phyloP scores from a whole-genome alignment of 257 asterid species.

The Solanum raphanifolium region DNA sequence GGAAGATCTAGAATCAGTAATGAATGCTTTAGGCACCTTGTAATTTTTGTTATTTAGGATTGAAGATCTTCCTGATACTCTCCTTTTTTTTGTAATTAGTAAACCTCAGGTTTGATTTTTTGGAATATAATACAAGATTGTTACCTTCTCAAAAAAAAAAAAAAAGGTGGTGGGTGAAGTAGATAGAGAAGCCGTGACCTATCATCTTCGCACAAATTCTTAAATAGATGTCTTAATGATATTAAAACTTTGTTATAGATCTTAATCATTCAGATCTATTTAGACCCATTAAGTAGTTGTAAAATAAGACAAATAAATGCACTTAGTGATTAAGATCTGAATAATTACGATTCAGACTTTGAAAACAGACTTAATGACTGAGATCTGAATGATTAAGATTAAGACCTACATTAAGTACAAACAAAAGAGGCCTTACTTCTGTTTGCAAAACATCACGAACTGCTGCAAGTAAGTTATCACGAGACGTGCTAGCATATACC shows the following conservation, averaged over 20 bases:
- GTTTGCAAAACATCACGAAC: constrained; percentile 88
- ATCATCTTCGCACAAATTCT: background rate
- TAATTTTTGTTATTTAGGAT: too few species aligned
- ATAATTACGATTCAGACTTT: background rate
- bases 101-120: too few species aligned
- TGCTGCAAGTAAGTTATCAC: constrained; percentile 94
- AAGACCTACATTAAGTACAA: background rate
- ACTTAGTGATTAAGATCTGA: background rate
- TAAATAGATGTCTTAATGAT: background rate
- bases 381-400: background rate
- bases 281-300: background rate
- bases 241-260: background rate
- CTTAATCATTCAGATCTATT: background rate
- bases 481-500: constrained; percentile 99
- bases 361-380: background rate
- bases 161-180: background rate
- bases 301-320: background rate
- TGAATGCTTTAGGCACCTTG: too few species aligned
- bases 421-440: constrained; percentile 42
- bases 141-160: too few species aligned
- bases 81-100: too few species aligned
- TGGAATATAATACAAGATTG: too few species aligned
- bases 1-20: too few species aligned
- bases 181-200: background rate
- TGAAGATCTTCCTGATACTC: too few species aligned